Evolutionary conservation across 345 rosid genomes (phyloP), one percentile per base, ranked within the genome.

Genomic region (Schrenkiella parvula): DNA sequence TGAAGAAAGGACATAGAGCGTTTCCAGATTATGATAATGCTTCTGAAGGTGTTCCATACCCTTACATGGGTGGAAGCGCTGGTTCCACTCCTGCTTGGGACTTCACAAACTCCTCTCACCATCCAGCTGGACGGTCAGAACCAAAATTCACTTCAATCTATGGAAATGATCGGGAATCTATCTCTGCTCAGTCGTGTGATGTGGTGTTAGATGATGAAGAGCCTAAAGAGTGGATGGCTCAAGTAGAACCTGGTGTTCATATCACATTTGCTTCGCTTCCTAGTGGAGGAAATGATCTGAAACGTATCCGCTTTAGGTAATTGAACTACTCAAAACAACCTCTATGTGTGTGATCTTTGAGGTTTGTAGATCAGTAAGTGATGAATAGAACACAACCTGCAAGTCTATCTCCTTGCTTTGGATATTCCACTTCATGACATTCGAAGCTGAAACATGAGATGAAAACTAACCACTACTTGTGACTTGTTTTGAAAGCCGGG

Each of bases 161-260:
- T 22, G 37, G 81, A 14, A 95, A 83, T 38, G 95, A 87, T 34
- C 64, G 82, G 28, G 87, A 75, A 31, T 79, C 92, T 25, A 51
- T 86, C 72, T 89, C 93, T 7, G 87, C 83, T 2, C 83, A 84
- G 71, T 82, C 93, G 14, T 81, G 87, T 61, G 97, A 89, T 62
- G 85, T 87, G 44, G 88, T 87, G 32, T 64, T 91, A 10, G 97
- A 91, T 46, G 91, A 91, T 35, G 95, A 93, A 66, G 89, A 79
- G 68, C 83, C 95, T 21, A 91, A 95, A 78, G 99, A 95, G 57
- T 95, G 99, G 99, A 89, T 95, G 97, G 97, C 99, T 32, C 99
- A 91, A 80, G 99, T 95, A 25, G 99, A 95, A 79, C 99, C 99
- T 0, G 99, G 99, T 15, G 97, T 95, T 59, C 96, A 95, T 71